phyloP scores from a whole-genome alignment of 257 asterid species.

The Plantago elongata region DNA sequence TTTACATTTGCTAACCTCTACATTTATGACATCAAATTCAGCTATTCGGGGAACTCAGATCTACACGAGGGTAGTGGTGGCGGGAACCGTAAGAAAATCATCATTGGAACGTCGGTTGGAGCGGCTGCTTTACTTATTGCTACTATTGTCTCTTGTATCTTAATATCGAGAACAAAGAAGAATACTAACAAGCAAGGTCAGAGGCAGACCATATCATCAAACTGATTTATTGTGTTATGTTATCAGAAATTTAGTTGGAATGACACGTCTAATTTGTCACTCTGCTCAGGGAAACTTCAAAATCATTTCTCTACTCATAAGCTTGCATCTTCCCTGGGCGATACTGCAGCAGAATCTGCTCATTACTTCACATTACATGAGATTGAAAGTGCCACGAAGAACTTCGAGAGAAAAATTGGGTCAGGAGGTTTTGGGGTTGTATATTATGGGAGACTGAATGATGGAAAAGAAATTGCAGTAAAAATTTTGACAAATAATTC shows the following conservation, averaged over 20 bases:
- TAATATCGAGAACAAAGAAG: conserved; percentile 54
- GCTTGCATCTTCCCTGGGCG: conserved; percentile 47
- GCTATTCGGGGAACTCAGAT: conserved; percentile 66
- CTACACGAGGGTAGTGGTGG: conserved; percentile 46
- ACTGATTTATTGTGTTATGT: neutral
- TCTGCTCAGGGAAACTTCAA: conserved; percentile 36
- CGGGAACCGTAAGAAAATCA: conserved; percentile 48
- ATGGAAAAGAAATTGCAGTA: conserved; percentile 94
- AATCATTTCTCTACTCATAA: conserved; percentile 37
- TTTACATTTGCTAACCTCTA: conserved; percentile 11
- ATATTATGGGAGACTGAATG: conserved; percentile 68
- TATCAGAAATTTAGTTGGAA: conserved; percentile 12
- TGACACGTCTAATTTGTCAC: conserved; percentile 14
- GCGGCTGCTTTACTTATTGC: conserved; percentile 71
- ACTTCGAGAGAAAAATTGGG: conserved; percentile 76
- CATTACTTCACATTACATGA: conserved; percentile 77
- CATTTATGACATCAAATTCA: conserved; percentile 28
- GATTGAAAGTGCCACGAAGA: conserved; percentile 72
- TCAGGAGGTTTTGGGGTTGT: conserved; percentile 97
- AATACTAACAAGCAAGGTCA: conserved; percentile 45
- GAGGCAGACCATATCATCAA: conserved; percentile 17
- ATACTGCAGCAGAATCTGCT: conserved; percentile 71
- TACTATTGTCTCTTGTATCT: conserved; percentile 51
- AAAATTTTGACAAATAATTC: conserved; percentile 80
- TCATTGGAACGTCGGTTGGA: conserved; percentile 75